Percentiles rank a stretch among this genome's conserved stretches.
These are phyloP conservation scores for Fusarium nematophilum DNA, from an alignment of 2,329 filamentous ascomycete genomes.

Conservation along the genomic window DNA sequence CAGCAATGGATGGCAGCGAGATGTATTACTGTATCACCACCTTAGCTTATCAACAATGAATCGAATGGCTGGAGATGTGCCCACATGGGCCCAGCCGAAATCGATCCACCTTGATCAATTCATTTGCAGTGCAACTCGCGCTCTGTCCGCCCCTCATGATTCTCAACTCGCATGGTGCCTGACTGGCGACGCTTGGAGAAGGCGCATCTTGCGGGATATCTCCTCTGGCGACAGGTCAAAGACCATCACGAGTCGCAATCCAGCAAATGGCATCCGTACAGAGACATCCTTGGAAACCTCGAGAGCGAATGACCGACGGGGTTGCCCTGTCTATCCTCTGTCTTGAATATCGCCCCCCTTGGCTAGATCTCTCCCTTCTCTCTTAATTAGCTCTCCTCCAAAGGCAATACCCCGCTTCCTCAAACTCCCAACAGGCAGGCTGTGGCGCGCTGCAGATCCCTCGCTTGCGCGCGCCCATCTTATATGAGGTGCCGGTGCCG, in stretches of 20 bases:
- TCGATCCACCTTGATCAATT: not conserved
- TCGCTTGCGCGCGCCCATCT: constrained; percentile 5
- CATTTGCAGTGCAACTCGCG: too few species aligned
- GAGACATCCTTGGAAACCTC: not conserved
- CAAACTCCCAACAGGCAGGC: not conserved
- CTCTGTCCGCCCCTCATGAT: not conserved
- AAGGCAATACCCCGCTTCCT: constrained; percentile 7
- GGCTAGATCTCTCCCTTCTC: too few species aligned
- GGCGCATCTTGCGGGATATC: too few species aligned
- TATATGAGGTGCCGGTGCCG: constrained; percentile 1
- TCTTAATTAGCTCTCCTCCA: not conserved
- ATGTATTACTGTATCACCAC: constrained; percentile 49
- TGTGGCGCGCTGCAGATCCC: constrained; percentile 12
- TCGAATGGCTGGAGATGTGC: constrained; percentile 17
- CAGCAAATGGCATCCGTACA: not conserved
- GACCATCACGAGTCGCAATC: not conserved
- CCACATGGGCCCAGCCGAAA: constrained; percentile 18
- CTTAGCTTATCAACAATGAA: constrained; percentile 25
- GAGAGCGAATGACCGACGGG: not conserved
- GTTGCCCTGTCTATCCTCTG: not conserved
- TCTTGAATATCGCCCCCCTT: too few species aligned
- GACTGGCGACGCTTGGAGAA: not conserved
- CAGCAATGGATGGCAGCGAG: constrained; percentile 25
- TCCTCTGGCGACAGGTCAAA: too few species aligned
- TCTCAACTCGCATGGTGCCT: not conserved